These are phyloP conservation scores for Cutaneotrichosporon mucoides DNA, from an alignment of 1,284 basidiomycete species.

Conservation along the genomic window DNA sequence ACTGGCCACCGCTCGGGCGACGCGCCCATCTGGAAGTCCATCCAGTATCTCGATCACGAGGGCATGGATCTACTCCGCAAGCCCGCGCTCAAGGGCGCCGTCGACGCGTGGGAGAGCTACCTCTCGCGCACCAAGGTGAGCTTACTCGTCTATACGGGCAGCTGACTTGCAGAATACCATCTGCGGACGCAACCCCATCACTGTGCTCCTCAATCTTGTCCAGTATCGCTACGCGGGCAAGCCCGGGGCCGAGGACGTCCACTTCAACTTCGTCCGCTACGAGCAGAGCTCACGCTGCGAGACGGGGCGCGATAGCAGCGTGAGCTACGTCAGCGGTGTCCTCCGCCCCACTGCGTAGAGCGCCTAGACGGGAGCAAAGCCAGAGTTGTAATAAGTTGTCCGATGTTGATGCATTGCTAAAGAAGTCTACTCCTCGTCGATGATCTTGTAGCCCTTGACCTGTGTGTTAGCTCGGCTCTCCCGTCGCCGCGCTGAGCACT, in stretches of 20 bases:
- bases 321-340: slow-evolving; percentile 84
- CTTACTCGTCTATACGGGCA: no score
- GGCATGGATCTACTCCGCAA: slow-evolving; percentile 36
- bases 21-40: slow-evolving; percentile 67
- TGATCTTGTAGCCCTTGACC: slow-evolving; percentile 58
- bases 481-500: no score
- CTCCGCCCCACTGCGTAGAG: slow-evolving; percentile 12
- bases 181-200: slow-evolving; percentile 93
- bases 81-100: slow-evolving; percentile 52
- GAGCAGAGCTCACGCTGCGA: slow-evolving; percentile 82
- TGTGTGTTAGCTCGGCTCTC: slow-evolving; percentile 28
- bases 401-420: slow-evolving; percentile 22
- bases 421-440: slow-evolving; percentile 46
- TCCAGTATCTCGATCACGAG: slow-evolving; percentile 50
- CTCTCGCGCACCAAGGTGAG: slow-evolving; percentile 60
- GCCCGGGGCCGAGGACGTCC: slow-evolving; percentile 19
- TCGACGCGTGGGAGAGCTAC: slow-evolving; percentile 68
- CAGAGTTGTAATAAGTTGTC: slow-evolving; percentile 7
- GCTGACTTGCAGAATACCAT: slow-evolving; percentile 73
- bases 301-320: slow-evolving; percentile 72
- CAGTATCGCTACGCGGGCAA: slow-evolving; percentile 58
- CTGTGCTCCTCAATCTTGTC: slow-evolving; percentile 78
- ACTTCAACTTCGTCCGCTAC: slow-evolving; percentile 73
- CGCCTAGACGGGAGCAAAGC: no score
- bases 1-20: slow-evolving; percentile 52